phyloP scores from a whole-genome alignment of 31 red algal species.

The Porphyra umbilicalis region DNA sequence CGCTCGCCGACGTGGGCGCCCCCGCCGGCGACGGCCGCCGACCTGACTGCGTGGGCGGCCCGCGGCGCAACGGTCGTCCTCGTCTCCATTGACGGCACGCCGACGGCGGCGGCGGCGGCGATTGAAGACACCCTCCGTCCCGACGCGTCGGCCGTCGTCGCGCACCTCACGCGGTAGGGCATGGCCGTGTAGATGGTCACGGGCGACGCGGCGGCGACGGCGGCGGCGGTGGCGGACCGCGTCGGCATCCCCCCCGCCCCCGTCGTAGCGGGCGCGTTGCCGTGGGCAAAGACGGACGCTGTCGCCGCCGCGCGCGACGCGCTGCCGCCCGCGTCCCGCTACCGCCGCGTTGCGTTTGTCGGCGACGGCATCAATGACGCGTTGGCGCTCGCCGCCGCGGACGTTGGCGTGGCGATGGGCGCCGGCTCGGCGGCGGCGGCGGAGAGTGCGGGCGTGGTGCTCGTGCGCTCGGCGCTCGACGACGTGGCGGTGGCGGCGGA shows the following conservation, averaged over 20 bases:
- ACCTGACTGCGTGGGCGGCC: constrained; percentile 1
- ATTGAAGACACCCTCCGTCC: constrained; percentile 25
- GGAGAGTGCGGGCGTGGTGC: constrained; percentile 40
- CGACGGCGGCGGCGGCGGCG: constrained; percentile 19
- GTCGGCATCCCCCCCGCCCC: constrained; percentile 17
- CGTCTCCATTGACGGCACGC: not conserved
- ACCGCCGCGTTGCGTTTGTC: constrained; percentile 32
- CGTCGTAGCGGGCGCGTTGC: constrained; percentile 26
- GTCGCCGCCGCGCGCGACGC: constrained; percentile 10
- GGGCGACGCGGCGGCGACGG: constrained; percentile 29
- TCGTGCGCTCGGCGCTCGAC: constrained; percentile 13
- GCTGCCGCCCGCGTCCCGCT: not conserved
- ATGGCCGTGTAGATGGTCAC: constrained; percentile 26
- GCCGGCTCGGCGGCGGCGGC: constrained; percentile 11
- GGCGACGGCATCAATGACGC: constrained; percentile 84
- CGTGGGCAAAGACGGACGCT: constrained; percentile 4
- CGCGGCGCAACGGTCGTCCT: constrained; percentile 33
- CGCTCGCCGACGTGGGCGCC: not conserved
- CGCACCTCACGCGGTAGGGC: not conserved
- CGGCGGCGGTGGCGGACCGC: constrained; percentile 13
- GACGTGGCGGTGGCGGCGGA: constrained; percentile 17
- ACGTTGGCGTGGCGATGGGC: constrained; percentile 43
- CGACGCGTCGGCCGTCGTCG: constrained; percentile 17
- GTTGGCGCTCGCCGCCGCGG: constrained; percentile 41
- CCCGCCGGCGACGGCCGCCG: not conserved